Evolutionary conservation across 768 basidiomycete species (phyloP).

Genomic region (Russula sp.): DNA sequence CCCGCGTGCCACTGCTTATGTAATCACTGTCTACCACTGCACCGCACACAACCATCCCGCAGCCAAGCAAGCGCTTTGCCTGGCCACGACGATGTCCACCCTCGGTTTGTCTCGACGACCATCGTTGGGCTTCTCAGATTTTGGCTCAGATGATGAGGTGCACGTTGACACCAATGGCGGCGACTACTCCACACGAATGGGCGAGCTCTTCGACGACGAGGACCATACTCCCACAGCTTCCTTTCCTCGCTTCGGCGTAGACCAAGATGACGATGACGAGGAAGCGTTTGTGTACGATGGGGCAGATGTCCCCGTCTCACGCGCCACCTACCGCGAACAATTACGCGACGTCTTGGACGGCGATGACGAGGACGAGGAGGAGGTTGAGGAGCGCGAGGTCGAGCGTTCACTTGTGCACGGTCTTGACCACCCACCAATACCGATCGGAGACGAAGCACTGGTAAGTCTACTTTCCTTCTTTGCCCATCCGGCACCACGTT

Average conservation of each 20-base stretch:
- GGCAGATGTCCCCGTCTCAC: slow-evolving; percentile 45
- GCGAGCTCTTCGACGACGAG: slow-evolving; percentile 50
- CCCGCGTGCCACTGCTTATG: not conserved
- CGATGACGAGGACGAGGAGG: slow-evolving; percentile 39
- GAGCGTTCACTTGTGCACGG: slow-evolving; percentile 40
- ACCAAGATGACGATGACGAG: slow-evolving; percentile 34
- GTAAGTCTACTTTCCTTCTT: slow-evolving; percentile 28
- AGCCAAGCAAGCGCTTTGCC: not conserved
- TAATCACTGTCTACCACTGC: not conserved
- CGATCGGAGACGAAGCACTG: slow-evolving; percentile 11
- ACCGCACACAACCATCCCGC: not conserved
- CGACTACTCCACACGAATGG: slow-evolving; percentile 63
- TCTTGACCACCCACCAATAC: not conserved
- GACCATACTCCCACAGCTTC: slow-evolving; percentile 20
- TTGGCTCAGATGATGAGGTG: slow-evolving; percentile 36
- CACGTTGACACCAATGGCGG: slow-evolving; percentile 37
- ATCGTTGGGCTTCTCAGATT: slow-evolving; percentile 32
- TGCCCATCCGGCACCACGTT: slow-evolving; percentile 17
- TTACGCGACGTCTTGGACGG: slow-evolving; percentile 66
- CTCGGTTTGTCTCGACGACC: slow-evolving; percentile 14
- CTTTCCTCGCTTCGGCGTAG: slow-evolving; percentile 17
- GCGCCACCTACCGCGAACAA: slow-evolving; percentile 55
- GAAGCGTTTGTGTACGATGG: slow-evolving; percentile 70
- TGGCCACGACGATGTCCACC: slow-evolving; percentile 5
- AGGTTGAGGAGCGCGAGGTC: slow-evolving; percentile 37